Conservation (phyloP, 768 basidiomycete species). For the Harrya chromipes region DNA sequence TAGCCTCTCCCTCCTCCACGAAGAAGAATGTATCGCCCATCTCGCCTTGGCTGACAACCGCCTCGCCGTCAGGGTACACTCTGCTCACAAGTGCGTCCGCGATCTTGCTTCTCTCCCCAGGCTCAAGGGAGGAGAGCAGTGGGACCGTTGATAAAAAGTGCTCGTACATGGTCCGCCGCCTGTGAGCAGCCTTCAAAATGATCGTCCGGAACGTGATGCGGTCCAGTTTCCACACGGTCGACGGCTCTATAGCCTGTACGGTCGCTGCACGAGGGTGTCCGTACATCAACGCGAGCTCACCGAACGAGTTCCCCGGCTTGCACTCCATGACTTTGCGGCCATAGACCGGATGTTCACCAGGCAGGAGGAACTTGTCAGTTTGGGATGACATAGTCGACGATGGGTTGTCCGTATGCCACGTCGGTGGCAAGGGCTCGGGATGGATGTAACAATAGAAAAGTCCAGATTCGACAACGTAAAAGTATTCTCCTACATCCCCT, state of each 20-base stretch:
- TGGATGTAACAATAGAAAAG: conserved; percentile 79
- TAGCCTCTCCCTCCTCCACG: conserved; percentile 90
- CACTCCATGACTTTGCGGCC: conserved; percentile 85
- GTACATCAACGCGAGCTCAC: conserved; percentile 98
- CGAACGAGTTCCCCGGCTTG: conserved; percentile 83
- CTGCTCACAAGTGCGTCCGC: conserved; percentile 90
- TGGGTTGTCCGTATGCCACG: conserved; percentile 49
- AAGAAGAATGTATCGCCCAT: conserved; percentile 98
- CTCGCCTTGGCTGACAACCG: conserved; percentile 90
- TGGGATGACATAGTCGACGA: conserved; percentile 36
- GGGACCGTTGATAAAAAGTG: conserved; percentile 90
- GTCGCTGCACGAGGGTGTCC: conserved; percentile 95
- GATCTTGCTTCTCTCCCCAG: conserved; percentile 92
- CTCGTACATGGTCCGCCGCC: conserved; percentile 94
- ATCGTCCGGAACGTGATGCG: conserved; percentile 98
- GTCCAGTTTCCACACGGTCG: conserved; percentile 92
- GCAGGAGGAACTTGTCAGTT: conserved; percentile 56
- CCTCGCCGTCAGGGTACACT: conserved; percentile 78
- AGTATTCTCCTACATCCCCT: conserved; percentile 95
- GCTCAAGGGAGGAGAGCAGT: conserved; percentile 80
- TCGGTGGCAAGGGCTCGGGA: conserved; percentile 59
- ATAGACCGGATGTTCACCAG: conserved; percentile 64
- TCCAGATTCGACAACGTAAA: conserved; percentile 95
- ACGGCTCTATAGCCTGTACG: conserved; percentile 78
- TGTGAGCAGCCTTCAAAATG: conserved; percentile 88